Base-by-base conservation (phyloP, 805 yeast genomes). In the Kurtzmaniella cleridarum region DNA sequence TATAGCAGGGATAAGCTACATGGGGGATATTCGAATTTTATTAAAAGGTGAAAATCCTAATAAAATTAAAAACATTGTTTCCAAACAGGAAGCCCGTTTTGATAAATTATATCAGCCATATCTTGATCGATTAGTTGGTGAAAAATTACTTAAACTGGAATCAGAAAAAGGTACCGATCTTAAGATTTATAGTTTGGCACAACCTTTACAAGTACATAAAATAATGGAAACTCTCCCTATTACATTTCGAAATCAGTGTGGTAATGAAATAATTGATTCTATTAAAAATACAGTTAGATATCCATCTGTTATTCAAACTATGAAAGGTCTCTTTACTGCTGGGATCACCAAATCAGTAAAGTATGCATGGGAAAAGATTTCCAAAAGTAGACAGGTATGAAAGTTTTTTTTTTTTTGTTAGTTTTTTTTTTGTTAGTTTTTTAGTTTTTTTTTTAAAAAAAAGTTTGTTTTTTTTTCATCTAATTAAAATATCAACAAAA, bases 41-140 rank as follows among this genome's bases (percentile, higher is more conserved):
- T 66, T 90, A 23, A 86, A 87, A 8, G 98, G 96, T 2, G 98
- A 93, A 59, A 86, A 93, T 57, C 96, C 97, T 4, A 72, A 81
- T 50, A 93, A 93, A 59, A 85, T 90, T 30, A 66, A 70, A 35
- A 93, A 93, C 56, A 93, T 93, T 44, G 98, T 93, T 3, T 57
- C 62, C 9, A 84, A 84, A 57, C 96, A 93, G 59, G 73, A 76
- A 45, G 61, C 64, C 14, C 73, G 77, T 45, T 93, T 93, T 63
- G 74, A 81, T 42, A 61, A 64, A 41, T 75, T 93, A 51, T 93
- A 93, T 54, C 63, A 69, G n/a, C 96, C 95, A 2, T 59, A 81
- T 7, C 46, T 79, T 36, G 61, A 62, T 15, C 61, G 74, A 32
- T 69, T 73, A 32, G 59, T 68, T 35, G 51, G 60, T 39, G 34